Conservation (phyloP, 345 rosid species). For the Luvunga scandens region DNA sequence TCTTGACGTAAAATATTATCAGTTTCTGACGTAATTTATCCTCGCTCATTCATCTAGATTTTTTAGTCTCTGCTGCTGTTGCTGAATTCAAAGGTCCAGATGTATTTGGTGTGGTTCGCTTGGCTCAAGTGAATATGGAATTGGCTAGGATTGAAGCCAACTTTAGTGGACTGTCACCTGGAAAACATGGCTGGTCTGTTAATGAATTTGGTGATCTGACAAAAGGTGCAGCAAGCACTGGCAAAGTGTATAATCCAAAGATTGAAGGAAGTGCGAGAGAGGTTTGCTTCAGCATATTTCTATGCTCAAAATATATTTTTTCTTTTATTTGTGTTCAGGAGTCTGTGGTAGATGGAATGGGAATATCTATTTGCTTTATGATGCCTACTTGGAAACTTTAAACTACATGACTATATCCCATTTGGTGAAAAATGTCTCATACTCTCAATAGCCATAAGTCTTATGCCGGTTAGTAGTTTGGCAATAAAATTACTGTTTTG, state of each 20-base stretch:
- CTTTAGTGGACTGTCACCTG: slow-evolving; percentile 78
- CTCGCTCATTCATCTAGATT: slow-evolving; percentile 44
- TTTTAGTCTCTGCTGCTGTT: slow-evolving; percentile 86
- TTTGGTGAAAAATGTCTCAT: not conserved
- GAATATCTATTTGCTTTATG: not conserved
- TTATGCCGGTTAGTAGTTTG: not conserved
- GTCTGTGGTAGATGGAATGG: not conserved
- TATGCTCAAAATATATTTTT: not conserved
- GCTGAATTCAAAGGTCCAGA: slow-evolving; percentile 93
- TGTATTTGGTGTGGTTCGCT: slow-evolving; percentile 81
- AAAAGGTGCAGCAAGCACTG: slow-evolving; percentile 83
- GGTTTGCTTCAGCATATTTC: slow-evolving; percentile 37
- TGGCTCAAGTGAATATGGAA: slow-evolving; percentile 92
- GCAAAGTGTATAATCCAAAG: slow-evolving; percentile 59
- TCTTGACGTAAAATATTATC: not conserved
- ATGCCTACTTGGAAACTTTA: not conserved
- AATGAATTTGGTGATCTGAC: slow-evolving; percentile 96
- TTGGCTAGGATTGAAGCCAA: slow-evolving; percentile 83
- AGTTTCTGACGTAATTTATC: slow-evolving; percentile 4
- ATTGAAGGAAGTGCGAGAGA: slow-evolving; percentile 35
- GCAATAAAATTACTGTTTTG: not conserved
- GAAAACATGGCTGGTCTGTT: slow-evolving; percentile 83
- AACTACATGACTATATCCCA: not conserved
- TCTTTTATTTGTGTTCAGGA: not conserved
- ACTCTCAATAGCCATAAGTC: not conserved